phyloP scores from a whole-genome alignment of 148 eudicot genomes.

The Euryodendron excelsum region DNA sequence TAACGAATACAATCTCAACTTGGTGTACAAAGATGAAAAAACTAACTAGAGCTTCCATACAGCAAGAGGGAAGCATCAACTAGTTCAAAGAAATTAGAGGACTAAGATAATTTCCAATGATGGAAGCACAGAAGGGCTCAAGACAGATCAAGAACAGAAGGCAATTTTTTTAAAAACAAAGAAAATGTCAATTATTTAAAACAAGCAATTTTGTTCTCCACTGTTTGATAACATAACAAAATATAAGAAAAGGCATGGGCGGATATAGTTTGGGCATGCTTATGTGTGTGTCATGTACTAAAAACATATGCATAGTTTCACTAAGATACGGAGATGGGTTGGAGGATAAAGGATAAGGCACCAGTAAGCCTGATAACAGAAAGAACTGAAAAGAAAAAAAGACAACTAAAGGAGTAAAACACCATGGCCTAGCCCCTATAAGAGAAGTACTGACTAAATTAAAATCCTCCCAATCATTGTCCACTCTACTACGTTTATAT shows the following conservation, averaged over 20 bases:
- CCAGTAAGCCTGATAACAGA: neutral
- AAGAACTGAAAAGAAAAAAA: neutral
- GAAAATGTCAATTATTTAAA: too few species aligned
- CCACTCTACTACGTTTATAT: too few species aligned
- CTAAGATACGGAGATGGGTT: neutral
- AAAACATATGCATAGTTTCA: neutral
- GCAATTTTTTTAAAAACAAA: too few species aligned
- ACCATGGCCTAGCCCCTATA: neutral
- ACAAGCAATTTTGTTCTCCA: neutral
- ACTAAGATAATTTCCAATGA: too few species aligned
- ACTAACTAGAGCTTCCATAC: neutral
- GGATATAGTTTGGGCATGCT: too few species aligned
- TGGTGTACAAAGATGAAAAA: neutral
- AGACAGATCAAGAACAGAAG: too few species aligned
- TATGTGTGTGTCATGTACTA: too few species aligned
- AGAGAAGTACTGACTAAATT: neutral
- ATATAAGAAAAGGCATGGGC: too few species aligned
- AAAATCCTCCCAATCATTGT: too few species aligned
- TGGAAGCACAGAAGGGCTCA: too few species aligned
- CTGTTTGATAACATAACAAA: too few species aligned
- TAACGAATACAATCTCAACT: neutral
- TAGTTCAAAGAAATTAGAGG: too few species aligned
- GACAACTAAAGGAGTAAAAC: neutral
- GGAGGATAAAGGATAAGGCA: neutral
- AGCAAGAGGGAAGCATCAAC: neutral